A percentile compares a stretch with the other conserved stretches of the same genome.
Conservation (phyloP, 441 rosid species). For the Jatropha multifida region DNA sequence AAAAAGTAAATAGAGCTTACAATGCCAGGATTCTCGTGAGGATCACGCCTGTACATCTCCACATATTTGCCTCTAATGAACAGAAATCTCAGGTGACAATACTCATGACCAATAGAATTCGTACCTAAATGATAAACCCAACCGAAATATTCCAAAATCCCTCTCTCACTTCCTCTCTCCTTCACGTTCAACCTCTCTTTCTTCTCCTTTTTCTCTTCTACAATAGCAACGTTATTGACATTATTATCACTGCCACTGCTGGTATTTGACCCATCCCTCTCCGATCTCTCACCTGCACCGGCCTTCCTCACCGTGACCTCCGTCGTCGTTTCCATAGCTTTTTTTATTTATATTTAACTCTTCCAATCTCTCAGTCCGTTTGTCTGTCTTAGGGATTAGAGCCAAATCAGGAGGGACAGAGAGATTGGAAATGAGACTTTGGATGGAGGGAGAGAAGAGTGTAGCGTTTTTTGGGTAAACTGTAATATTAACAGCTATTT, state of each 20-base stretch:
- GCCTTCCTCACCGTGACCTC: conserved; percentile 36
- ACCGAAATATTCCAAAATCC: conserved; percentile 63
- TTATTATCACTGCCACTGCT: conserved; percentile 18
- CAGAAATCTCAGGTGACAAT: conserved; percentile 69
- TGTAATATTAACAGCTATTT: neutral
- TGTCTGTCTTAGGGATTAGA: neutral
- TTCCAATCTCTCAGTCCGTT: neutral
- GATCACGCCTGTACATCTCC: conserved; percentile 91
- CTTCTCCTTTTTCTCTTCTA: conserved; percentile 5
- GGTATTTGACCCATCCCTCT: conserved; percentile 30
- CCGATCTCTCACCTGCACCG: conserved; percentile 36
- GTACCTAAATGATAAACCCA: conserved; percentile 86
- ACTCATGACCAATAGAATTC: conserved; percentile 78
- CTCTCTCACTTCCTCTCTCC: conserved; percentile 33
- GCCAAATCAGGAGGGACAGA: neutral
- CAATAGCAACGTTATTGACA: neutral
- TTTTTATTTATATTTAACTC: neutral
- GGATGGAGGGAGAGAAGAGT: neutral
- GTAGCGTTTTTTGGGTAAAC: neutral
- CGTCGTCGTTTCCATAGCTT: conserved; percentile 24
- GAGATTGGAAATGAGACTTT: neutral
- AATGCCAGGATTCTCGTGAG: conserved; percentile 83
- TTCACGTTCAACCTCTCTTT: neutral
- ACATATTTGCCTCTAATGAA: conserved; percentile 72
- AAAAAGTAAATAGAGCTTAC: conserved; percentile 36